Base-by-base conservation (phyloP, 1,284 basidiomycete genomes). In the Rhodotorula sp. region DNA sequence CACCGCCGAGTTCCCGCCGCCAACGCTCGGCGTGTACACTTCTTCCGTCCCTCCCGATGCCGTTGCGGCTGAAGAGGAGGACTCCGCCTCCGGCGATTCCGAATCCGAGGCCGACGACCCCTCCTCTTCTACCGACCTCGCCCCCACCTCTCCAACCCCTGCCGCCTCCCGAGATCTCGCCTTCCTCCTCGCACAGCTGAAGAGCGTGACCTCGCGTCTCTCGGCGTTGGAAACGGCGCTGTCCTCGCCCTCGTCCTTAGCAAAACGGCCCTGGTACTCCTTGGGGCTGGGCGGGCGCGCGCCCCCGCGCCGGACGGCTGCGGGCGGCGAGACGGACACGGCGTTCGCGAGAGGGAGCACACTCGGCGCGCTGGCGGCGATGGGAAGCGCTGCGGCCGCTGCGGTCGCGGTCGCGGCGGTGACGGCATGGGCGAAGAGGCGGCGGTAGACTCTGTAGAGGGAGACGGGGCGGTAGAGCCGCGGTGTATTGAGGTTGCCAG, bases 1-100 rank as follows among this genome's bases (percentile, higher is more conserved):
- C 8, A 73, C 67, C 34, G 64, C 69, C 51, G 66, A 72, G 0
- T 79, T 72, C 72, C 67, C 77, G 2, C 78, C 78, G 3, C 77
- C 76, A 3, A 29, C 76, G 17, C 72, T 79, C 55, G 77, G 77
- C 3, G 41, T 69, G 37, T 60, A 25, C 21, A 4, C 37, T 10
- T 41, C 32, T 4, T 9, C 59, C n/a, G n/a, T n/a, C n/a, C 25
- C 53, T 4, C 34, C 29, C 0, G 27, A 27, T 34, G 44, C 48
- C n/a, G 48, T 2, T 21, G 36, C 36, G 13, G 39, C 7, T 1
- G 32, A 21, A 7, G 64, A 55, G 10, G 41, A 48, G 8, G 48
- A 25, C 44, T 46, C 25, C 22, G 46, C 29, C 2, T 29, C 8
- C 22, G 34, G n/a, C 44, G 32, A 7, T 2, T 39, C 36, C 13